phyloP scores from a whole-genome alignment of 805 yeast species.

The Komagataella kurtzmanii region DNA sequence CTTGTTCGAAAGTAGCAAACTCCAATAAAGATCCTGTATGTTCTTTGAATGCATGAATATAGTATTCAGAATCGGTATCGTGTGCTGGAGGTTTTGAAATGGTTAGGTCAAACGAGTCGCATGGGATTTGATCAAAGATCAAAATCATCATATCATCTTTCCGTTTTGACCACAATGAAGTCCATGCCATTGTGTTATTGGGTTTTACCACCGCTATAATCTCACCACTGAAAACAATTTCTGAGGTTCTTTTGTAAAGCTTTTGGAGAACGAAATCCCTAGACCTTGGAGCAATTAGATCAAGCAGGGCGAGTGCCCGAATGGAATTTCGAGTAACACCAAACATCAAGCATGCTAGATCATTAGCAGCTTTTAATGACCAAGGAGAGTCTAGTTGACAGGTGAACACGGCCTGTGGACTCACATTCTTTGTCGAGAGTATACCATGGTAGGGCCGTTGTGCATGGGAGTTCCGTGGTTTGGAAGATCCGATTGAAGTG shows the following conservation, averaged over 20 bases:
- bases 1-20: slow-evolving; percentile 1
- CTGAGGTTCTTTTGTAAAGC: slow-evolving; percentile 23
- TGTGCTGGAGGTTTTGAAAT: slow-evolving; percentile 22
- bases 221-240: slow-evolving; percentile 68
- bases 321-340: slow-evolving; percentile 62
- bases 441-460: slow-evolving; percentile 35
- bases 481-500: slow-evolving; percentile 3
- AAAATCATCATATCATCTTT: slow-evolving; percentile 60
- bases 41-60: slow-evolving; percentile 11
- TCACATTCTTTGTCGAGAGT: slow-evolving; percentile 51
- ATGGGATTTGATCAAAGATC: slow-evolving; percentile 77
- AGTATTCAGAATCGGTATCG: slow-evolving; percentile 6
- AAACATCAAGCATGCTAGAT: slow-evolving; percentile 76
- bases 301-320: slow-evolving; percentile 52
- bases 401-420: slow-evolving; percentile 80
- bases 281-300: slow-evolving; percentile 66
- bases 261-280: slow-evolving; percentile 54
- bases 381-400: slow-evolving; percentile 67
- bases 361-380: slow-evolving; percentile 75
- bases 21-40: slow-evolving; percentile 10
- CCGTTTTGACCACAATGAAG: slow-evolving; percentile 83
- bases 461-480: not conserved
- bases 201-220: slow-evolving; percentile 67
- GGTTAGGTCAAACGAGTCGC: slow-evolving; percentile 48
- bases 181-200: slow-evolving; percentile 60